Conservation (phyloP, 139 green algal species). For the Chlamydomonas schloesseri region DNA sequence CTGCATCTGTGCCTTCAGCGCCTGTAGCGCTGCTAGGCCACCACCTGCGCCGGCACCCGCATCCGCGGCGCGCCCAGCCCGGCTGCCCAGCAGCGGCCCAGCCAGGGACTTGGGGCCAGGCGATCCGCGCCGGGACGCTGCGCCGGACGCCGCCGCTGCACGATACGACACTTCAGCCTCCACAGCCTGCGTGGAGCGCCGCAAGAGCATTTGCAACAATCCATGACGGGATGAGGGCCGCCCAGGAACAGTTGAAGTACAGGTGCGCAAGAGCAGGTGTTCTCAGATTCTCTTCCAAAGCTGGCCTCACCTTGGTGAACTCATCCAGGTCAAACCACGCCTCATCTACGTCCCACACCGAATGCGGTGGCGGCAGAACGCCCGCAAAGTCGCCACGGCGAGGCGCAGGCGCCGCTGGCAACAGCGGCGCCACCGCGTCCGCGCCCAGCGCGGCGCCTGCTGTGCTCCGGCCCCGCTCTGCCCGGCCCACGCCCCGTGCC, state of each 20-base stretch:
- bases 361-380: conserved; percentile 22
- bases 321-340: conserved; percentile 28
- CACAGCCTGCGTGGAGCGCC: conserved; percentile 4
- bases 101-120: neutral
- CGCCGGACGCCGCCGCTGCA: neutral
- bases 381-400: neutral
- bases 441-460: neutral
- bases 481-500: neutral
- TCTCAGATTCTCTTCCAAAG: too few species aligned
- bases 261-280: too few species aligned
- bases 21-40: too few species aligned
- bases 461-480: neutral
- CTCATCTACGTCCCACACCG: conserved; percentile 39
- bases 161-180: conserved; percentile 31
- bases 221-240: too few species aligned
- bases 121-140: neutral
- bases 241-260: too few species aligned
- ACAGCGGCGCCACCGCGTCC: neutral
- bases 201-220: too few species aligned
- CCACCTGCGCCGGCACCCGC: too few species aligned
- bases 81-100: too few species aligned
- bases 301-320: conserved; percentile 26
- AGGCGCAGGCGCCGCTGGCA: neutral
- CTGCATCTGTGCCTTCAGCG: too few species aligned
- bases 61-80: too few species aligned